Base-by-base conservation (phyloP, 2,329 filamentous ascomycete genomes). In the Juglanconis oblonga region DNA sequence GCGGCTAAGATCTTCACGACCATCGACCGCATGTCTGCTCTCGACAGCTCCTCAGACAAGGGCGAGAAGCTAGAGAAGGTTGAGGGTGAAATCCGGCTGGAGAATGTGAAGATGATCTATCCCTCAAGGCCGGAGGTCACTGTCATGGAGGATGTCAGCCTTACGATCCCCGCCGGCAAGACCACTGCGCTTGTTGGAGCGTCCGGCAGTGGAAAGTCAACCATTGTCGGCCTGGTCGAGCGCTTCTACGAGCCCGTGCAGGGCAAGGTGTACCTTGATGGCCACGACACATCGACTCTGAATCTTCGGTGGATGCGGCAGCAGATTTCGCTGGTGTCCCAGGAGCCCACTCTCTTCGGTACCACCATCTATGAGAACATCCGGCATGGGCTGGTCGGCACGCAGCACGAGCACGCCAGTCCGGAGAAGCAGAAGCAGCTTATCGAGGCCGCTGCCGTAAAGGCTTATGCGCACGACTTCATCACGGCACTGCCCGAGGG, bases 391-490 rank as follows among this genome's bases (percentile, higher is more conserved):
- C 79, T 98, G 13, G 92, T 97, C 64, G 95, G 95, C 52, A 96
- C 93, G 1, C 79, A 83, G 59, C 85, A 87, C 65, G 92, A 97
- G 72, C 67, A 86, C 52, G 86, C 86, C 49, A 77, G 80, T 3
- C 83, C 87, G 38, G 88, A 93, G 54, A 84, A 85, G 69, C 86
- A 91, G 59, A 82, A 76, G 55, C 84, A 89, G 58, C 80, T 94
- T 17, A 85, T 98, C 44, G 81, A 90, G 53, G 84, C 91, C 47
- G 95, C 95, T 14, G 91, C 95, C 8, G 90, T 87, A 73, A 96
- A 90, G 81, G 90, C 95, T 13, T 97, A 98, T 67, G 94, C 94
- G 1, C 93, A 98, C 71, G 92, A 96, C 65, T 99, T 99, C 71
- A 88, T 99, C 65, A 84, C 79, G 5, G 76, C 82, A 11, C 82